Conservation (phyloP, 176 grass and related monocot species). For the Thalia dealbata region DNA sequence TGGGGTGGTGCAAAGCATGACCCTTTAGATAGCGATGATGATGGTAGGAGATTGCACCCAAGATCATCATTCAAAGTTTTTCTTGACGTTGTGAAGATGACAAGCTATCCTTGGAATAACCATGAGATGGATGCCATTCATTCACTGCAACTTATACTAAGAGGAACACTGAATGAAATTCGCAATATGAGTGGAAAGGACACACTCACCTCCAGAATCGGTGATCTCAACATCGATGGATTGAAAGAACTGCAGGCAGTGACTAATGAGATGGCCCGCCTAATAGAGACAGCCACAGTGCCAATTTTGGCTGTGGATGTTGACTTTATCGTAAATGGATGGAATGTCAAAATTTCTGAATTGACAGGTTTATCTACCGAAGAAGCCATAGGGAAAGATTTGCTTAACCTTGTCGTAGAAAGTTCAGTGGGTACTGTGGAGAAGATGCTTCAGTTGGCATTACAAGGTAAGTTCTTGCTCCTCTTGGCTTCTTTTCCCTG, state of each 20-base stretch:
- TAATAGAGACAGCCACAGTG: conserved; percentile 88
- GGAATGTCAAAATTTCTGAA: conserved; percentile 83
- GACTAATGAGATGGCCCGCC: conserved; percentile 88
- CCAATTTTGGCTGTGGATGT: conserved; percentile 85
- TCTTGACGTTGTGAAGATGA: conserved; percentile 87
- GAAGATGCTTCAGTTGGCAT: conserved; percentile 74
- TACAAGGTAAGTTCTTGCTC: conserved; percentile 43
- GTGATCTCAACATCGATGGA: conserved; percentile 64
- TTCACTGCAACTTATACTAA: conserved; percentile 84
- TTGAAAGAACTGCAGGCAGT: conserved; percentile 74
- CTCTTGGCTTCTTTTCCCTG: background rate
- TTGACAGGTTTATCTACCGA: conserved; percentile 63
- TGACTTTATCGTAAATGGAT: conserved; percentile 74
- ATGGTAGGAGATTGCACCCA: conserved; percentile 77
- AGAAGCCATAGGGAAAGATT: conserved; percentile 70
- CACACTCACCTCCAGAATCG: conserved; percentile 45
- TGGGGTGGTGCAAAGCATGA: conserved; percentile 94
- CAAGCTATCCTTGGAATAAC: conserved; percentile 70
- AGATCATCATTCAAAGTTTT: conserved; percentile 88
- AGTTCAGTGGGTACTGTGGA: conserved; percentile 48
- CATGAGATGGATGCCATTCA: conserved; percentile 94
- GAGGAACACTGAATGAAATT: conserved; percentile 43
- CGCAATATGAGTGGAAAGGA: conserved; percentile 8
- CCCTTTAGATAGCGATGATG: conserved; percentile 57
- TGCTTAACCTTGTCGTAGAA: conserved; percentile 71